Percentiles rank a stretch among this genome's conserved stretches.
phyloP scores from a whole-genome alignment of 73 alveolate genomes.

The Tetrahymena elliotti region DNA sequence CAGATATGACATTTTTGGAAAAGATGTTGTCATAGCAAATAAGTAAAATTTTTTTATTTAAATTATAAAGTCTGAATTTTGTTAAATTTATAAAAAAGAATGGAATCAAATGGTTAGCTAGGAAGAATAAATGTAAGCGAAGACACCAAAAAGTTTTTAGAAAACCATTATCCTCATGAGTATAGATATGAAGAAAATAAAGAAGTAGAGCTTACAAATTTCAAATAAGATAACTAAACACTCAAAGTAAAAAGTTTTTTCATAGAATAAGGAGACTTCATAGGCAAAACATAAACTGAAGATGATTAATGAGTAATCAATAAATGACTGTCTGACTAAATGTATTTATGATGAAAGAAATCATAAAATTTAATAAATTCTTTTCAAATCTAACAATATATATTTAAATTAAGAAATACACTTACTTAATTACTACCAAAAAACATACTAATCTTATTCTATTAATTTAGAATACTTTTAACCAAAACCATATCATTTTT shows the following conservation, averaged over 20 bases:
- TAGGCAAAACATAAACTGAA: background rate
- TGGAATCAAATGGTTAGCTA: slow-evolving; percentile 40
- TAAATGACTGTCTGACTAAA: background rate
- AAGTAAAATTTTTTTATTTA: background rate
- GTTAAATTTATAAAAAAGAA: background rate
- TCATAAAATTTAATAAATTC: too few species aligned
- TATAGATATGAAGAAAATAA: slow-evolving; percentile 3
- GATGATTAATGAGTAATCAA: background rate
- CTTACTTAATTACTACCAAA: too few species aligned
- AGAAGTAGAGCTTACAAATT: slow-evolving; percentile 16
- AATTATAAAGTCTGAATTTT: background rate
- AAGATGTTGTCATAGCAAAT: slow-evolving; percentile 40
- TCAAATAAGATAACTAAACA: background rate
- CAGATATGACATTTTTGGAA: slow-evolving; percentile 41
- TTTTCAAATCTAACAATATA: background rate
- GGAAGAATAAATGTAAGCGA: slow-evolving; percentile 39
- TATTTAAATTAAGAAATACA: too few species aligned
- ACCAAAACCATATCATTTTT: background rate
- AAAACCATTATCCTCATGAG: slow-evolving; percentile 28
- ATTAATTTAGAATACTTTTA: background rate
- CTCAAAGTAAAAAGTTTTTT: background rate
- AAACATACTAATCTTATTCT: background rate
- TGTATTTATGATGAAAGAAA: too few species aligned
- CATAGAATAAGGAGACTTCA: background rate
- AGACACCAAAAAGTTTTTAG: slow-evolving; percentile 21